These are phyloP conservation scores for Flueggea neowawraea DNA, from an alignment of 441 rosid species.

Conservation along the genomic window DNA sequence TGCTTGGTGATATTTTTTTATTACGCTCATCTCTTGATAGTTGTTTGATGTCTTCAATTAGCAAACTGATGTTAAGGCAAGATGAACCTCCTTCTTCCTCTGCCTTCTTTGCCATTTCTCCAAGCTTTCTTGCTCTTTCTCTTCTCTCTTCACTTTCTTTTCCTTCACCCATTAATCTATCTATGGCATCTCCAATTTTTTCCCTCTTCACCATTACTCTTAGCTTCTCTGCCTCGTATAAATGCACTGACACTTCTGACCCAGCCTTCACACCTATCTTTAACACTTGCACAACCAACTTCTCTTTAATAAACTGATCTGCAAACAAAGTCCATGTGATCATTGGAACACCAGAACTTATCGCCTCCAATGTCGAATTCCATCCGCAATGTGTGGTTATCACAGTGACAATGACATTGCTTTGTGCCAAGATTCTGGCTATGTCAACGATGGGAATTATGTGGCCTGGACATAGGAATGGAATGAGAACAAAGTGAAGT, in stretches of 20 bases:
- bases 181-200: neutral
- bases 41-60: slow-evolving; percentile 1
- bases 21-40: neutral
- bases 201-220: slow-evolving; percentile 20
- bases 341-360: slow-evolving; percentile 30
- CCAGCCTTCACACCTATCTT: slow-evolving; percentile 36
- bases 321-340: slow-evolving; percentile 42
- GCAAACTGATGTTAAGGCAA: neutral
- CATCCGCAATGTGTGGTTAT: slow-evolving; percentile 40
- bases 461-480: no score
- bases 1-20: no score
- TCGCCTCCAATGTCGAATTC: slow-evolving; percentile 47
- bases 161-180: neutral
- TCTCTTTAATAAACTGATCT: slow-evolving; percentile 46
- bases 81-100: slow-evolving; percentile 2
- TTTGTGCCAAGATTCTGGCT: slow-evolving; percentile 1
- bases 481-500: no score
- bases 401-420: neutral
- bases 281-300: slow-evolving; percentile 33
- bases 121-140: slow-evolving; percentile 2
- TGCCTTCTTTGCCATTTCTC: slow-evolving; percentile 2
- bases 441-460: neutral
- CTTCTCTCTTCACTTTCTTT: slow-evolving; percentile 4
- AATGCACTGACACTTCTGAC: slow-evolving; percentile 11
- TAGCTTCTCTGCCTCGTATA: slow-evolving; percentile 32